Evolutionary conservation across 208 protist genomes (phyloP), one percentile per base, ranked within the genome.

Genomic region (Leptomonas seymouri): DNA sequence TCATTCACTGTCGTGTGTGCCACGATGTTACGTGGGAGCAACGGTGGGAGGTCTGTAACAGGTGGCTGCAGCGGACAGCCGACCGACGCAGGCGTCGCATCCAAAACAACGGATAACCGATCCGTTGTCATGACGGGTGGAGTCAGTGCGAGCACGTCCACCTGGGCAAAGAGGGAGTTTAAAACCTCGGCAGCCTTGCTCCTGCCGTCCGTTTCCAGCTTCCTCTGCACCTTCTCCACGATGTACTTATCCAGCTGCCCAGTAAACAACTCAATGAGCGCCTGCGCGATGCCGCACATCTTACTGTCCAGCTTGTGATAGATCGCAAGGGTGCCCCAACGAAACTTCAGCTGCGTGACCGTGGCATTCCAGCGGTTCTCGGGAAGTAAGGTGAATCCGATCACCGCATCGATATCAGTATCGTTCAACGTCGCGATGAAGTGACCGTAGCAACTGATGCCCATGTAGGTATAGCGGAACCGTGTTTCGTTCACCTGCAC

Each of bases 201-300:
- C 4, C 73, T 25, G 71, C 54, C 45, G 41, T 66, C 46, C 51
- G 58, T 11, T 73, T 78, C 44, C 27, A 94, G 34, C 53, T 80
- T 57, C 46, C 73, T 71, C 50, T 81, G 71, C 3, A 90, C 50
- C 51, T 78, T 67, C 12, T 42, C 34, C 18, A 65, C 74, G 28
- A 90, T 80, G 49, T 80, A 54, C 12, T 61, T 64, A 56, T 94
- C 78, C 28, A 94, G 50, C 41, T 94, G 64, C 6, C 85, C 82
- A 36, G 83, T 75, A 50, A 94, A 81, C 0, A 89, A 5, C 30
- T 82, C 67, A 14, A 89, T 51, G 14, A 92, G 20, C 7, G 45
- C 81, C 67, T 92, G 63, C 1, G 80, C 69, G 4, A 80, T 57
- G 20, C 60, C 72, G 44, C 89, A 94, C 0, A 76, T 41, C 11